phyloP scores from a whole-genome alignment of 768 basidiomycete genomes.

The Brasilioporus rufonigricans region DNA sequence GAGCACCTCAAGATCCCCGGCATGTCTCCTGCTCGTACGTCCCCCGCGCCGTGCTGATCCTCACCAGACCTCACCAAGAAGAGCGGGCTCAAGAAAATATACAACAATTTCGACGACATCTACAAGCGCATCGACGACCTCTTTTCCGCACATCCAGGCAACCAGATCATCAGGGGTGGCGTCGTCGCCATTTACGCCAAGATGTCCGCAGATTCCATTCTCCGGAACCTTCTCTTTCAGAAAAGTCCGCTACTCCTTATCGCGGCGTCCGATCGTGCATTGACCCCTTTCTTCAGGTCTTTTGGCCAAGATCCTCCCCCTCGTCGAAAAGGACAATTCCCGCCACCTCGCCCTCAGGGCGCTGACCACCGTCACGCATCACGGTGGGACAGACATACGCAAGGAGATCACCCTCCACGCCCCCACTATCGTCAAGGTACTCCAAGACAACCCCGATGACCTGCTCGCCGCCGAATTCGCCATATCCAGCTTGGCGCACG shows the following conservation, averaged over 20 bases:
- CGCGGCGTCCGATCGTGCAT: neutral
- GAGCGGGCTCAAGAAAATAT: constrained; percentile 61
- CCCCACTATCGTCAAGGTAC: constrained; percentile 40
- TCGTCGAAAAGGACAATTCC: constrained; percentile 46
- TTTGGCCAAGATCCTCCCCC: constrained; percentile 53
- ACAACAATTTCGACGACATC: constrained; percentile 53
- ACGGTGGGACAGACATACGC: constrained; percentile 51
- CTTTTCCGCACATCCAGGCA: constrained; percentile 41
- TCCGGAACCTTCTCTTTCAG: constrained; percentile 57
- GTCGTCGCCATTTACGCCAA: constrained; percentile 62
- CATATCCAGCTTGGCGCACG: constrained; percentile 53
- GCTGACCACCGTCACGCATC: constrained; percentile 58
- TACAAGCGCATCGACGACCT: constrained; percentile 49
- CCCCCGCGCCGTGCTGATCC: neutral
- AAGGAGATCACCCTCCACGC: constrained; percentile 48
- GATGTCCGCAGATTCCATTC: constrained; percentile 58
- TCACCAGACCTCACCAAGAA: constrained; percentile 52
- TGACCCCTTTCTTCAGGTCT: constrained; percentile 40
- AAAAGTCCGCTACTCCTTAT: constrained; percentile 40
- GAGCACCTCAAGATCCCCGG: constrained; percentile 54
- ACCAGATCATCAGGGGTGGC: constrained; percentile 51
- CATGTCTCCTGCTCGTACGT: constrained; percentile 17
- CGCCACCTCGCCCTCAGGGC: constrained; percentile 55
- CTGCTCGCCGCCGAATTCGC: constrained; percentile 46
- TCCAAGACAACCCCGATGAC: constrained; percentile 53